Conservation (phyloP, 75 land plant species). For the Pinus taeda region DNA sequence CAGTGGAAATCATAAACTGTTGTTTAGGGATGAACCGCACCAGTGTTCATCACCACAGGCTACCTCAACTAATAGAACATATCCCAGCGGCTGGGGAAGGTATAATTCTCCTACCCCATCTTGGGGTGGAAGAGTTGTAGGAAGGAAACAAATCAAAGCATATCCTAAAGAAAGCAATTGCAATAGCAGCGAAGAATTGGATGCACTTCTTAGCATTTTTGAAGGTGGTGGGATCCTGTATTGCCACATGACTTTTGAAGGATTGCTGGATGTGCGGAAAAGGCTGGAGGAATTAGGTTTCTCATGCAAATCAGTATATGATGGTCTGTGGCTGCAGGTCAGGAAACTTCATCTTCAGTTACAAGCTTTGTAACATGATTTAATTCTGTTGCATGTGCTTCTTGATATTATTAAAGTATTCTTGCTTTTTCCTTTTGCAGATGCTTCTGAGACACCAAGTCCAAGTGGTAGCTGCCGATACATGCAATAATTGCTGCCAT, state of each 20-base stretch:
- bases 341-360: slow-evolving; percentile 11
- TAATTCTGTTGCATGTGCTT: slow-evolving; percentile 9
- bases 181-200: slow-evolving; percentile 61
- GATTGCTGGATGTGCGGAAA: slow-evolving; percentile 72
- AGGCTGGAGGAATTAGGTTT: slow-evolving; percentile 93
- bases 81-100: slow-evolving; percentile 52
- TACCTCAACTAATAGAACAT: slow-evolving; percentile 16
- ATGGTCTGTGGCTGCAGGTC: slow-evolving; percentile 97
- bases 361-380: background rate
- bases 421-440: slow-evolving; percentile 31
- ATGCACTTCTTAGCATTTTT: slow-evolving; percentile 76
- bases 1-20: slow-evolving; percentile 28
- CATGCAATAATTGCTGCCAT: slow-evolving; percentile 83
- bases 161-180: slow-evolving; percentile 41
- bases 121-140: slow-evolving; percentile 91
- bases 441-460: slow-evolving; percentile 87
- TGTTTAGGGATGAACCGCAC: slow-evolving; percentile 29
- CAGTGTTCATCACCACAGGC: slow-evolving; percentile 31
- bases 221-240: slow-evolving; percentile 94
- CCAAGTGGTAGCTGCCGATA: slow-evolving; percentile 74
- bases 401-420: background rate
- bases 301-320: slow-evolving; percentile 92
- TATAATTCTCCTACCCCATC: slow-evolving; percentile 41
- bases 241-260: slow-evolving; percentile 96
- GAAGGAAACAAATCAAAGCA: slow-evolving; percentile 53